Conservation (phyloP, 2,329 filamentous ascomycete species). For the Alternaria gansuensis region DNA sequence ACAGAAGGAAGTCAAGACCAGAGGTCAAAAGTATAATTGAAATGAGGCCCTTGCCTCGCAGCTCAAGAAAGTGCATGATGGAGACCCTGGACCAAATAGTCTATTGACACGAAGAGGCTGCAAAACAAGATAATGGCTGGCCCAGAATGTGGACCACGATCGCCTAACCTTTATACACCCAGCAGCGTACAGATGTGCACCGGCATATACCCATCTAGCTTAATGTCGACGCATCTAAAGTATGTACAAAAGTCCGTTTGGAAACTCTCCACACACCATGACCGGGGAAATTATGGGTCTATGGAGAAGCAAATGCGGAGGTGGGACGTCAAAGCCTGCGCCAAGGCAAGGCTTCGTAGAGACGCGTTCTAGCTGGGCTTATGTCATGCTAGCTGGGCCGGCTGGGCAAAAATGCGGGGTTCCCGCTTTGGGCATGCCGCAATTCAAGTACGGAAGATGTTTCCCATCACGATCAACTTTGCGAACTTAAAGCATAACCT, state of each 20-base stretch:
- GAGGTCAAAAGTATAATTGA: conserved; percentile 25
- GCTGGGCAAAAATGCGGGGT: conserved; percentile 19
- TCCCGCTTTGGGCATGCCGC: conserved; percentile 21
- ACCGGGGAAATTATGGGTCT: conserved; percentile 26
- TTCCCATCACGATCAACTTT: background rate
- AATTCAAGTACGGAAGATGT: background rate
- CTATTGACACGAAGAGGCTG: background rate
- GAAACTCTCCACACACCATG: conserved; percentile 1
- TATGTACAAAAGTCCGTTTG: background rate
- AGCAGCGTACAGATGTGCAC: conserved; percentile 5
- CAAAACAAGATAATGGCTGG: background rate
- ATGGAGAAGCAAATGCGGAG: conserved; percentile 20
- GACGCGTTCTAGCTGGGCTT: conserved; percentile 1
- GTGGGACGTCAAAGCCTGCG: background rate
- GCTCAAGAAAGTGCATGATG: conserved; percentile 23
- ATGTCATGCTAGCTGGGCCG: conserved; percentile 14
- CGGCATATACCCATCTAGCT: conserved; percentile 20
- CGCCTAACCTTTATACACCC: conserved; percentile 13
- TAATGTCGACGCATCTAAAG: conserved; percentile 8
- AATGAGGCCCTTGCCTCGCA: conserved; percentile 28
- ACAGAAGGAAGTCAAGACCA: conserved; percentile 28
- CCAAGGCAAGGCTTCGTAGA: conserved; percentile 3
- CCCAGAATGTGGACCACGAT: background rate
- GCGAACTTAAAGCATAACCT: background rate
- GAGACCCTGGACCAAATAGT: background rate